phyloP scores from a whole-genome alignment of 441 rosid species.

The Metrosideros polymorpha region DNA sequence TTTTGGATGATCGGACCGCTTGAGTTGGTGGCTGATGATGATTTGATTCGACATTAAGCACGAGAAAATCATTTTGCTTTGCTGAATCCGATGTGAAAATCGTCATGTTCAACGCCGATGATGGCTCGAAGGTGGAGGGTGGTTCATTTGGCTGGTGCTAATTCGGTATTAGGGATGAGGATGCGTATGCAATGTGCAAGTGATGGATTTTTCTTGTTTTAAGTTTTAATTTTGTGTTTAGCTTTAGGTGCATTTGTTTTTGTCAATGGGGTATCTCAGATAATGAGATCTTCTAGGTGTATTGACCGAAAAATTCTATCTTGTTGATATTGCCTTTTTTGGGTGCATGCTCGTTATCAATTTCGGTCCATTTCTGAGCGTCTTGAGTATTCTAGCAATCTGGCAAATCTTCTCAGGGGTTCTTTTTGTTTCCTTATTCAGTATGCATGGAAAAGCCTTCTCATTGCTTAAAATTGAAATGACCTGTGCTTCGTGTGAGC shows the following conservation, averaged over 20 bases:
- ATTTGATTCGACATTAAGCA: background rate
- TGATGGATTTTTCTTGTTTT: background rate
- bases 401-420: background rate
- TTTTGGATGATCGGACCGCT: background rate
- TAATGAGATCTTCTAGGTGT: background rate
- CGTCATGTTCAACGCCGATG: background rate
- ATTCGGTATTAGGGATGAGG: background rate
- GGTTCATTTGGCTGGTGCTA: background rate
- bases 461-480: background rate
- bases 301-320: background rate
- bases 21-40: background rate
- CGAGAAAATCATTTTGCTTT: background rate
- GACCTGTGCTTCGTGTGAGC: background rate
- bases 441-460: background rate
- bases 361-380: background rate
- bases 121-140: background rate
- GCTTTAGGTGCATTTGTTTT: background rate
- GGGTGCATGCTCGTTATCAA: background rate
- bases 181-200: background rate
- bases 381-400: background rate
- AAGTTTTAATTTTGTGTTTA: background rate
- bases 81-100: background rate
- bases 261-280: background rate
- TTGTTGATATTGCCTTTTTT: background rate
- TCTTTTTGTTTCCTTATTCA: background rate